Conservation (phyloP, 495 filamentous ascomycete species). For the Pseudotulostoma volvatum region DNA sequence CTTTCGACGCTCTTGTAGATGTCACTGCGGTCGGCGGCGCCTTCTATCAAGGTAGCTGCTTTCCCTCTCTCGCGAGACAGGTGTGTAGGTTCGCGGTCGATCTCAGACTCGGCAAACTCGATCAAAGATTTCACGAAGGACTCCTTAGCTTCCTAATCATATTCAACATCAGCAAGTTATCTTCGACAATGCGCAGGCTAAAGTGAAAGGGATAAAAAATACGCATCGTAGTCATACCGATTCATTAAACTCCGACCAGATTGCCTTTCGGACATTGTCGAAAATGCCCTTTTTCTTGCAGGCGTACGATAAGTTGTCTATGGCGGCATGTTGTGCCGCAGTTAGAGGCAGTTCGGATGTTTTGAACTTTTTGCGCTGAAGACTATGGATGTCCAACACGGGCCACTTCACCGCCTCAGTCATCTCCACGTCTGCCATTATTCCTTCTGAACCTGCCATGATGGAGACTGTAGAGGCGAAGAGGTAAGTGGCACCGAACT, state of each 20-base stretch:
- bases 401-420: conserved; percentile 12
- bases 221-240: conserved; percentile 35
- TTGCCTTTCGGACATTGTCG: conserved; percentile 63
- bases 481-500: too few species aligned
- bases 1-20: conserved; percentile 61
- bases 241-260: conserved; percentile 65
- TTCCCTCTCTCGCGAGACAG: conserved; percentile 65
- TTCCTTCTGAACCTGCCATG: conserved; percentile 28
- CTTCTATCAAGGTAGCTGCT: conserved; percentile 71
- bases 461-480: conserved; percentile 6
- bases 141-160: conserved; percentile 44
- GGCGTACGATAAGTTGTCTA: conserved; percentile 60
- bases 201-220: conserved; percentile 1
- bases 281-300: conserved; percentile 90
- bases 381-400: conserved; percentile 19
- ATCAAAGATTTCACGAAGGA: conserved; percentile 50
- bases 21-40: conserved; percentile 65
- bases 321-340: conserved; percentile 50
- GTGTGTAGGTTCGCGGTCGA: conserved; percentile 61
- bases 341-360: conserved; percentile 67
- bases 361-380: conserved; percentile 56
- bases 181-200: conserved; percentile 1
- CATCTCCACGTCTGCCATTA: conserved; percentile 17
- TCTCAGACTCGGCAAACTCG: conserved; percentile 59
- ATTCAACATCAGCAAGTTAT: conserved; percentile 1